These are phyloP conservation scores for Tetrapisispora pingtungensis DNA, from an alignment of 805 yeast species.

Conservation along the genomic window DNA sequence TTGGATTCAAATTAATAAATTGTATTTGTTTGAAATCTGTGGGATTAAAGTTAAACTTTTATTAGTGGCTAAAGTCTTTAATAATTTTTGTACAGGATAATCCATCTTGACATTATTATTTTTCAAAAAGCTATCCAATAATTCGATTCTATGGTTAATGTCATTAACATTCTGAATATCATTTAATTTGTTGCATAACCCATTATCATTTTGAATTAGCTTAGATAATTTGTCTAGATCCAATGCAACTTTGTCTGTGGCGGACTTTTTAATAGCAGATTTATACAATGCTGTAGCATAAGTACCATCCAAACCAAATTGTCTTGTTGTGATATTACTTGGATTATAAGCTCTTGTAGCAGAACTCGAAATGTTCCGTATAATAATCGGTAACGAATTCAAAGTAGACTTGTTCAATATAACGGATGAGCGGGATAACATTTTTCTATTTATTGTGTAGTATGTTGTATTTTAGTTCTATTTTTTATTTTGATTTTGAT, in stretches of 20 bases:
- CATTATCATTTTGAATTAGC: constrained; percentile 51
- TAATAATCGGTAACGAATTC: background rate
- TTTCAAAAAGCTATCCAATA: constrained; percentile 70
- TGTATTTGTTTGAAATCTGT: constrained; percentile 59
- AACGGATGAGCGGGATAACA: background rate
- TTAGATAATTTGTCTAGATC: constrained; percentile 48
- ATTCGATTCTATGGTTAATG: constrained; percentile 33
- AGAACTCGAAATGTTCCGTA: background rate
- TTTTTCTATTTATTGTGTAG: too few relatives aligned
- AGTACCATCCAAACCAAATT: constrained; percentile 78
- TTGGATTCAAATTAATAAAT: constrained; percentile 41
- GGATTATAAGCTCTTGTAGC: background rate
- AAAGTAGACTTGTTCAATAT: background rate
- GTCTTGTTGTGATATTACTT: constrained; percentile 1
- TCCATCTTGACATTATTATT: background rate
- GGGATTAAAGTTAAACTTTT: constrained; percentile 73
- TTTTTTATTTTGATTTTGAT: too few relatives aligned
- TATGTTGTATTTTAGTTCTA: too few relatives aligned
- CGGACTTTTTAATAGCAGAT: constrained; percentile 77
- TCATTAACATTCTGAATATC: background rate
- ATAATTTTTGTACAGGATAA: constrained; percentile 64
- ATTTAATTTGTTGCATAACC: constrained; percentile 45
- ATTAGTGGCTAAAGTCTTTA: constrained; percentile 83
- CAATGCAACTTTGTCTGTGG: constrained; percentile 58
- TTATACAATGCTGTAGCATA: constrained; percentile 51